These are phyloP conservation scores for Tetracladium marchalianum DNA, from an alignment of 495 filamentous ascomycete genomes.

Conservation along the genomic window DNA sequence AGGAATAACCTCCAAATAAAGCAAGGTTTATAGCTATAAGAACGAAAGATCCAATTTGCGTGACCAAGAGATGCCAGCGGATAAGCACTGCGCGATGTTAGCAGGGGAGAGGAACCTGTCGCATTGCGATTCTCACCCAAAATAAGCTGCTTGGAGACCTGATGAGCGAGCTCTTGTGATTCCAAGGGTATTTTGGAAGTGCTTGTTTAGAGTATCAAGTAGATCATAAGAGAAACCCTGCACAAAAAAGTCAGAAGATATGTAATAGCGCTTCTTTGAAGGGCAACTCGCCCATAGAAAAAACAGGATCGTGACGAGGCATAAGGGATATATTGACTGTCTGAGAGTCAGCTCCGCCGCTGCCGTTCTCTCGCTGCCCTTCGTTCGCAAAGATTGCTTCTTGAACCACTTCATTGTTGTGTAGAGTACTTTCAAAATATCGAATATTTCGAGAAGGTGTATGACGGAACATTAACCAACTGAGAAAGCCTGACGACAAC, in stretches of 20 bases:
- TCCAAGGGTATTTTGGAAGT: conserved; percentile 44
- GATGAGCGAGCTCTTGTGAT: conserved; percentile 40
- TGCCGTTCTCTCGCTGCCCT: conserved; percentile 39
- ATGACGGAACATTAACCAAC: no score
- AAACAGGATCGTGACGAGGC: conserved; percentile 63
- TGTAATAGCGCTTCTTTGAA: no score
- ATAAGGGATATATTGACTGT: conserved; percentile 37
- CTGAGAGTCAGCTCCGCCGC: conserved; percentile 49
- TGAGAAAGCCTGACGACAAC: no score
- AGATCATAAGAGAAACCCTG: conserved; percentile 72
- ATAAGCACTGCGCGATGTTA: conserved; percentile 32
- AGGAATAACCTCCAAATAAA: conserved; percentile 43
- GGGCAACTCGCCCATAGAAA: conserved; percentile 49
- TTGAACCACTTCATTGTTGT: conserved; percentile 3
- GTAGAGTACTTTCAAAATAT: no score
- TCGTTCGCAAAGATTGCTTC: conserved; percentile 22
- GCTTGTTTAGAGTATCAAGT: conserved; percentile 41
- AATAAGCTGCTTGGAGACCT: conserved; percentile 46
- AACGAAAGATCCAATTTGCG: conserved; percentile 44
- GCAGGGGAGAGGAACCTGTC: background rate
- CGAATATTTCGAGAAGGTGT: no score
- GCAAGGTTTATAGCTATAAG: conserved; percentile 42
- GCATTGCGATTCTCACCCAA: conserved; percentile 24
- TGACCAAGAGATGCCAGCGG: conserved; percentile 51
- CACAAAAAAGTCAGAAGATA: background rate